These are phyloP conservation scores for Cutaneotrichosporon sp. DNA, from an alignment of 1,284 basidiomycete genomes.

Conservation along the genomic window DNA sequence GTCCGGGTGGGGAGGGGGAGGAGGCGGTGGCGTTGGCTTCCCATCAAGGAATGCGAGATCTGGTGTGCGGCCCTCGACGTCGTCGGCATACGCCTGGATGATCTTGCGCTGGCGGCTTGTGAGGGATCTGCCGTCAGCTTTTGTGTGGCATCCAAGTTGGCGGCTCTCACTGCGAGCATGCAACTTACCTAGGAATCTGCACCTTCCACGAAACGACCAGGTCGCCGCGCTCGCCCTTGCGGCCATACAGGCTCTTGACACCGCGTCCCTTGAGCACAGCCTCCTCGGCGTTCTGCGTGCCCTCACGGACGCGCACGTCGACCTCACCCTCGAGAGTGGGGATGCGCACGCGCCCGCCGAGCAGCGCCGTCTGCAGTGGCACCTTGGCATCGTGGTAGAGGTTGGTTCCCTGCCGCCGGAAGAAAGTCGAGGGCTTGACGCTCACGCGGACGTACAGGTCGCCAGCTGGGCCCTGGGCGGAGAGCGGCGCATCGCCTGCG, in stretches of 20 bases:
- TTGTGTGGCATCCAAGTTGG: too few species aligned
- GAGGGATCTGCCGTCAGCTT: constrained; percentile 62
- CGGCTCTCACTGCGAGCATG: neutral
- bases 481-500: constrained; percentile 80
- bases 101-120: constrained; percentile 81
- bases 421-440: constrained; percentile 78
- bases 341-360: constrained; percentile 88
- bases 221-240: constrained; percentile 67
- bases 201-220: constrained; percentile 87
- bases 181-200: constrained; percentile 78
- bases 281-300: constrained; percentile 96
- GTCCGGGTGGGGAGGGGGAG: constrained; percentile 19
- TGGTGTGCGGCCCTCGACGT: constrained; percentile 69
- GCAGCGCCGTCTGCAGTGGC: constrained; percentile 84
- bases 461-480: constrained; percentile 72
- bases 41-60: constrained; percentile 39
- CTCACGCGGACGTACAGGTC: constrained; percentile 86
- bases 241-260: constrained; percentile 67
- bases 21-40: constrained; percentile 9
- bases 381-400: constrained; percentile 88
- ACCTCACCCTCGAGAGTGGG: constrained; percentile 96
- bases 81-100: constrained; percentile 87
- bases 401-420: constrained; percentile 88
- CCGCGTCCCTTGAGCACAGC: constrained; percentile 91
- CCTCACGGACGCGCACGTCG: constrained; percentile 86